Conservation (phyloP, 1,139 yeast species). For the Yamadazyma songkhlaensis region DNA sequence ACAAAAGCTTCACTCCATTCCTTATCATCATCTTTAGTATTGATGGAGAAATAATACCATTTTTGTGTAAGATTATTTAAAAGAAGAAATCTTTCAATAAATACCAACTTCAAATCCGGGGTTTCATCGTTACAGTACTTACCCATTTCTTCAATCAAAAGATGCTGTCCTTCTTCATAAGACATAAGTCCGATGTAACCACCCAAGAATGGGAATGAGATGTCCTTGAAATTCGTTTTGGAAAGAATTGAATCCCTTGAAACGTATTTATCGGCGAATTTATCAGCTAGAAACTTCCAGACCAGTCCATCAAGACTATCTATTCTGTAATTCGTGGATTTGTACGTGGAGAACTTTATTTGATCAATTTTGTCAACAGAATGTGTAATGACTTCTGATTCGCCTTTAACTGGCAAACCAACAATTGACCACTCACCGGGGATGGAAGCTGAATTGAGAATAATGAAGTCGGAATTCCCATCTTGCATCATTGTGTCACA, state of each 20-base stretch:
- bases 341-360: constrained; percentile 19
- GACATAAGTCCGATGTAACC: constrained; percentile 85
- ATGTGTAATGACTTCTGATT: constrained; percentile 64
- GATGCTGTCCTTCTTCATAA: constrained; percentile 74
- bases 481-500: constrained; percentile 41
- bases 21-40: constrained; percentile 22
- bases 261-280: constrained; percentile 20
- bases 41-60: constrained; percentile 57
- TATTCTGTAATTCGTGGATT: constrained; percentile 8
- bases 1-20: constrained; percentile 32
- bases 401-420: constrained; percentile 58
- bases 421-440: constrained; percentile 91
- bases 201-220: constrained; percentile 74
- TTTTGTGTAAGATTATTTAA: constrained; percentile 46
- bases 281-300: constrained; percentile 25
- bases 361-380: constrained; percentile 42
- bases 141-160: constrained; percentile 31
- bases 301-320: constrained; percentile 12
- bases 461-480: constrained; percentile 39
- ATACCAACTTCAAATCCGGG: constrained; percentile 78
- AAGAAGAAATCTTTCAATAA: constrained; percentile 63
- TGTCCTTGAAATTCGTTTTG: constrained; percentile 12
- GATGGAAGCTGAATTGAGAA: constrained; percentile 69
- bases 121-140: constrained; percentile 29
- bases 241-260: constrained; percentile 19